A percentile compares a stretch with the other conserved stretches of the same genome.
These are phyloP conservation scores for Effrenium voratum DNA, from an alignment of 73 alveolate genomes.

Conservation along the genomic window DNA sequence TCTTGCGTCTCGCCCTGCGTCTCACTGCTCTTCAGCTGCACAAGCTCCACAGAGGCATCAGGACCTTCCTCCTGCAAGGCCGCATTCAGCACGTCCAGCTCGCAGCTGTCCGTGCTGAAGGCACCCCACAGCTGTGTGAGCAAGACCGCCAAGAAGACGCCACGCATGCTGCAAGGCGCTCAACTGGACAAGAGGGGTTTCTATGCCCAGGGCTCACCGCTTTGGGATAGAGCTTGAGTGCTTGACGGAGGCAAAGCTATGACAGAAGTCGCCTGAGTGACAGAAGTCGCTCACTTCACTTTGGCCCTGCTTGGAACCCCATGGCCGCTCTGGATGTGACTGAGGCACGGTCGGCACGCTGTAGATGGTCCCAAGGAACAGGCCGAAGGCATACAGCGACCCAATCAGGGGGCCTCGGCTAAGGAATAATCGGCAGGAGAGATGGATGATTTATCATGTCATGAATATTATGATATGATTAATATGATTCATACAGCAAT, in stretches of 20 bases:
- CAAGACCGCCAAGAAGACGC: neutral
- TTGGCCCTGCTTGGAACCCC: neutral
- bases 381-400: constrained; percentile 74
- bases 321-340: neutral
- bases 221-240: neutral
- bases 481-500: neutral
- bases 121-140: neutral
- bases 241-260: neutral
- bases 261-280: neutral
- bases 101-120: constrained; percentile 3
- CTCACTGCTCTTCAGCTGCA: neutral
- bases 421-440: too few species aligned
- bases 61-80: neutral
- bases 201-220: constrained; percentile 9
- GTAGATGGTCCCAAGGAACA: constrained; percentile 87
- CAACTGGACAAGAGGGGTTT: constrained; percentile 13
- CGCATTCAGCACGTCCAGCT: neutral
- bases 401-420: constrained; percentile 71
- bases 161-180: neutral
- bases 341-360: constrained; percentile 77
- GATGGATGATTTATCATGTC: too few species aligned
- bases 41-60: neutral
- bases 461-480: neutral
- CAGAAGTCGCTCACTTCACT: neutral
- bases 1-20: neutral